Base-by-base conservation (phyloP, 2,329 filamentous ascomycete species). In the Gaeumannomyces sp. region DNA sequence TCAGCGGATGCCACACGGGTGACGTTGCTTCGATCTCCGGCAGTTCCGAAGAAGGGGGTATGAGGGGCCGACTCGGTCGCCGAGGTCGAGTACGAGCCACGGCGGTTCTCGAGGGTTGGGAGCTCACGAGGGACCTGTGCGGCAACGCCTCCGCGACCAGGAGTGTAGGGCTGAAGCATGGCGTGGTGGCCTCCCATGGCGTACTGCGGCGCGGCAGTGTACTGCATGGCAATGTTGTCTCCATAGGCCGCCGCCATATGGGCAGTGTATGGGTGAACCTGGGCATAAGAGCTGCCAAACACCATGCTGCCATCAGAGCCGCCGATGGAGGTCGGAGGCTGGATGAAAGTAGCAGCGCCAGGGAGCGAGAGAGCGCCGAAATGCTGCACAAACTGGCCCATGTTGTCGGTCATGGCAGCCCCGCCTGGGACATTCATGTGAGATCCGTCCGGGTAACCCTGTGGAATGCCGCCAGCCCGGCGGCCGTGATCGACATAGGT, bases 31-130 rank as follows among this genome's bases (percentile, higher is more conserved):
- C 85, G 82, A 65, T 86, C 84, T 50, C 81, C 79, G 68, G 83
- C 76, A 62, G 81, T 80, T 64, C 83, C 84, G 68, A 88, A 89
- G 71, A 86, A 86, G 0, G 89, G 88, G 35, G 86, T 90, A 5
- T 87, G 83, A 3, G 86, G 84, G 31, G 85, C 83, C 10, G 87
- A 89, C 74, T 89, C 87, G 4, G 82, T 89, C 2, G 70, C 71
- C 14, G 71, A 73, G 33, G 87, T 89, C 1, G 87, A 89, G 74
- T 89, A 89, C 2, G 87, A 89, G 22, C 85, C 85, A 63, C 87
- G 85, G 29, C 87, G 86, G 66, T 89, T 88, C 69, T 89, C 86
- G 35, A 89, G 78, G 38, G 80, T 83, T 25, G 86, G 87, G 63
- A 88, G 82, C 50, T 88, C 83, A 33, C 80, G 71, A 62, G 80